These are phyloP conservation scores for Pinus albicaulis DNA, from an alignment of 75 land plant genomes.

Conservation along the genomic window DNA sequence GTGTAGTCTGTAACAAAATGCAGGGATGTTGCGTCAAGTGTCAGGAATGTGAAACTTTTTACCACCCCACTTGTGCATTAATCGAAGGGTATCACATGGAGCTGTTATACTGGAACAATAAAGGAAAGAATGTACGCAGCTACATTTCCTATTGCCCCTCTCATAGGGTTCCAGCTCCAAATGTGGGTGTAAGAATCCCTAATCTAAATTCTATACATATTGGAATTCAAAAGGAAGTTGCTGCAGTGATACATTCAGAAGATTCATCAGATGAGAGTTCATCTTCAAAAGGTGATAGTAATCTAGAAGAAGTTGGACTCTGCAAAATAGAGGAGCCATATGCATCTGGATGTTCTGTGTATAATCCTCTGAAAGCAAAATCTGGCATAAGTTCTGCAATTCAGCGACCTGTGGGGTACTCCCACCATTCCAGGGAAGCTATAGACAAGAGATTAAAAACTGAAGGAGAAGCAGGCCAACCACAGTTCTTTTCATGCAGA, in stretches of 20 bases:
- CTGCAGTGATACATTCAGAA: too few relatives aligned
- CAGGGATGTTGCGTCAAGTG: constrained; percentile 92
- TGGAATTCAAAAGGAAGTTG: background rate
- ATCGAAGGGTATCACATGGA: constrained; percentile 91
- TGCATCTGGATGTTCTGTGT: background rate
- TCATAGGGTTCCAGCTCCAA: background rate
- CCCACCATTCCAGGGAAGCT: too few relatives aligned
- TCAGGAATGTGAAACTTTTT: constrained; percentile 62
- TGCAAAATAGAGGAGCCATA: too few relatives aligned
- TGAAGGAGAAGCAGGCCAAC: too few relatives aligned
- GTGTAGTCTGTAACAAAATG: constrained; percentile 79
- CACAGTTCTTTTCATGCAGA: too few relatives aligned
- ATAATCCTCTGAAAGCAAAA: background rate
- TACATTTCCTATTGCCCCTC: background rate
- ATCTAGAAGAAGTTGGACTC: too few relatives aligned
- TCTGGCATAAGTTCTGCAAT: background rate
- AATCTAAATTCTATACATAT: too few relatives aligned
- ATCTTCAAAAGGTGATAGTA: too few relatives aligned
- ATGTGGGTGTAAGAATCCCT: background rate
- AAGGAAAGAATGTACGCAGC: background rate
- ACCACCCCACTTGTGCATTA: constrained; percentile 94
- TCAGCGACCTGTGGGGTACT: too few relatives aligned
- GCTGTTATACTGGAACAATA: constrained; percentile 12
- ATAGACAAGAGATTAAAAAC: too few relatives aligned
- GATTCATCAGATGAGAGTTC: too few relatives aligned